These are phyloP conservation scores for Huiozyma sinensis DNA, from an alignment of 805 yeast species.

Conservation along the genomic window DNA sequence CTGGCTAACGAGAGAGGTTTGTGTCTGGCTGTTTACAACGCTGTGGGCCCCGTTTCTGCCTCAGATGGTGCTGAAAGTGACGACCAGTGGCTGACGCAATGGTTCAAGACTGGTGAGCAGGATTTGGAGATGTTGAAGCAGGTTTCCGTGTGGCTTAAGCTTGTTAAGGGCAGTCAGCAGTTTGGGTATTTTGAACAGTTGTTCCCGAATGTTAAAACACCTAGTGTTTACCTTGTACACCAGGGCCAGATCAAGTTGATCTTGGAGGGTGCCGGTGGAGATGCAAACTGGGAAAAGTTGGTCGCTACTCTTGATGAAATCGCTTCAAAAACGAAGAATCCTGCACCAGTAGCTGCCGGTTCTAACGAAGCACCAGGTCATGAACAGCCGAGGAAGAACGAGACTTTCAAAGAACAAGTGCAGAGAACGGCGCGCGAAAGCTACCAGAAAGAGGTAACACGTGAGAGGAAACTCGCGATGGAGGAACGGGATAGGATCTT, in stretches of 20 bases:
- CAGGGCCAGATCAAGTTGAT: slow-evolving; percentile 37
- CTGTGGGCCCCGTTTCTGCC: slow-evolving; percentile 5
- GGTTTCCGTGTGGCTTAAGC: slow-evolving; percentile 31
- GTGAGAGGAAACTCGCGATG: slow-evolving; percentile 24
- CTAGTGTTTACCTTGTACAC: slow-evolving; percentile 47
- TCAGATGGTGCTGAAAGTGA: slow-evolving; percentile 7
- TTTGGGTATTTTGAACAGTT: slow-evolving; percentile 42
- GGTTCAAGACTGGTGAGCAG: slow-evolving; percentile 14
- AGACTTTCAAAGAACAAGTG: slow-evolving; percentile 16
- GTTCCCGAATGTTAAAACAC: slow-evolving; percentile 41
- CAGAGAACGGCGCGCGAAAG: slow-evolving; percentile 16
- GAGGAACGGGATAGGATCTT: slow-evolving; percentile 49
- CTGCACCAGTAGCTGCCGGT: neutral
- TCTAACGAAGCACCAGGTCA: neutral
- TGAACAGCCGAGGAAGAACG: slow-evolving; percentile 7
- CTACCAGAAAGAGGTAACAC: slow-evolving; percentile 25
- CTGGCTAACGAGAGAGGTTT: slow-evolving; percentile 28
- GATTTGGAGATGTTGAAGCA: slow-evolving; percentile 7
- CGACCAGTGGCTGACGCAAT: slow-evolving; percentile 21
- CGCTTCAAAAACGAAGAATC: neutral
- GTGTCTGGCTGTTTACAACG: slow-evolving; percentile 33
- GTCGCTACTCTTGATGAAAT: slow-evolving; percentile 16
- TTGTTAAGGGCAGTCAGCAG: slow-evolving; percentile 34
- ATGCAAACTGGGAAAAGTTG: slow-evolving; percentile 3
- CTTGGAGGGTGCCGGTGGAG: slow-evolving; percentile 28